Base-by-base conservation (phyloP, 495 filamentous ascomycete genomes). In the Poronia punctata region DNA sequence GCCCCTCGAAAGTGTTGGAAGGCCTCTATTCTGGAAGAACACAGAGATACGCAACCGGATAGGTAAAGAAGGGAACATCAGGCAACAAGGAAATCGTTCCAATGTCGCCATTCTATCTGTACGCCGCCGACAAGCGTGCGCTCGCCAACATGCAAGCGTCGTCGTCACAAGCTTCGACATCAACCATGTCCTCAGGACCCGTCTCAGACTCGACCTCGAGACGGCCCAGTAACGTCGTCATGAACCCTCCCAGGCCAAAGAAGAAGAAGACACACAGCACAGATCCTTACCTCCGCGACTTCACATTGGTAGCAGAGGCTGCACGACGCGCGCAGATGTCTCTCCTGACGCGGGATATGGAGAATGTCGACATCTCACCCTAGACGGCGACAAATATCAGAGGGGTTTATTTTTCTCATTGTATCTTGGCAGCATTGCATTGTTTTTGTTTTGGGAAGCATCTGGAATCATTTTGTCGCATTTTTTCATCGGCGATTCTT, bases 241-340 rank as follows among this genome's bases (percentile, higher is more conserved):
- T 57, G 34, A 38, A 54, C 45, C 64, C 62, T 24, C 68, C 67
- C 6, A 54, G 49, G n/a, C 62, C 50, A 11, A 44, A 48, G 23
- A 45, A 46, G 42, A 43, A 47, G 28, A 63, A 63, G 47, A 53
- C 51, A 42, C 54, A 45, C 20, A 72, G 47, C 62, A 77, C 86
- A 59, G 59, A 78, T 61, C 35, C 74, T 53, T 88, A 83, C 57
- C 64, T 88, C 35, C 75, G 79, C 44, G 83, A 94, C 61, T 86
- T 86, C 57, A 89, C 73, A 36, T 72, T 97, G 16, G 77, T 97
- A 10, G 89, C 89, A n/a, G 90, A 97, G 64, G 90, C 90, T 3
- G 90, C 87, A 35, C 94, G 94, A 57, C 75, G 90, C 29, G 90
- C 90, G 6, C 86, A 94, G 65, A 83, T 95, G 72, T 83, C 84